phyloP scores from a whole-genome alignment of 192 early-diverging fungal genomes.

The Linnemannia exigua region DNA sequence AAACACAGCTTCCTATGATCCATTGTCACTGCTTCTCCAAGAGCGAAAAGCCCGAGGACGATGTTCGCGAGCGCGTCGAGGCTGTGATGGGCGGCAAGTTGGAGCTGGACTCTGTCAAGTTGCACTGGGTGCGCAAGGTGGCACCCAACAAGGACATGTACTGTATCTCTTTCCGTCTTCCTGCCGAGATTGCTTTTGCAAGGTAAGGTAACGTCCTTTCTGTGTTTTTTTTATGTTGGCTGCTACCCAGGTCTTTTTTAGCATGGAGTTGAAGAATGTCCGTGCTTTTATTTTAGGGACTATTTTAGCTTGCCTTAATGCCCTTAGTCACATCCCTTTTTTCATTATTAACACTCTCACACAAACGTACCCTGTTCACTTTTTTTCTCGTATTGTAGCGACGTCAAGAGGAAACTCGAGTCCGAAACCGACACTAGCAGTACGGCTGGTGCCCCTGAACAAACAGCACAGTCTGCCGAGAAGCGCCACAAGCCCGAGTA shows the following conservation, averaged over 20 bases:
- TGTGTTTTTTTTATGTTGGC: background rate
- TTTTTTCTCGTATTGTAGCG: conserved; percentile 13
- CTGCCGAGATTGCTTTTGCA: conserved; percentile 82
- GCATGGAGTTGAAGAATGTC: background rate
- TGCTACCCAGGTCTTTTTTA: background rate
- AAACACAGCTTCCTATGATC: conserved; percentile 81
- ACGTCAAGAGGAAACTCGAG: conserved; percentile 44
- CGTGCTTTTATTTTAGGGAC: background rate
- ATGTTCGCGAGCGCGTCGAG: conserved; percentile 69
- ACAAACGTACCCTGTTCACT: background rate
- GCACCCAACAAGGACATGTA: conserved; percentile 99
- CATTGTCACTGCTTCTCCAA: conserved; percentile 98
- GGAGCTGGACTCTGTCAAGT: conserved; percentile 50
- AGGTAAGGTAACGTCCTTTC: conserved; percentile 43
- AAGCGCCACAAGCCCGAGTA: conserved; percentile 48
- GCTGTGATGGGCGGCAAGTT: conserved; percentile 33
- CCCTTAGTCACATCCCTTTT: background rate
- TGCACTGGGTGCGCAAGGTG: conserved; percentile 93
- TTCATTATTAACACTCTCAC: background rate
- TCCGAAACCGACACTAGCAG: background rate
- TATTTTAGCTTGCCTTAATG: background rate
- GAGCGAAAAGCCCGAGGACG: conserved; percentile 74
- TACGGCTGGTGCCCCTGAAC: background rate
- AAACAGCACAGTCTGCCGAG: conserved; percentile 24
- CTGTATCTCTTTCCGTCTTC: conserved; percentile 90